Conservation (phyloP, 768 basidiomycete species). For the Naganishia onofrii region DNA sequence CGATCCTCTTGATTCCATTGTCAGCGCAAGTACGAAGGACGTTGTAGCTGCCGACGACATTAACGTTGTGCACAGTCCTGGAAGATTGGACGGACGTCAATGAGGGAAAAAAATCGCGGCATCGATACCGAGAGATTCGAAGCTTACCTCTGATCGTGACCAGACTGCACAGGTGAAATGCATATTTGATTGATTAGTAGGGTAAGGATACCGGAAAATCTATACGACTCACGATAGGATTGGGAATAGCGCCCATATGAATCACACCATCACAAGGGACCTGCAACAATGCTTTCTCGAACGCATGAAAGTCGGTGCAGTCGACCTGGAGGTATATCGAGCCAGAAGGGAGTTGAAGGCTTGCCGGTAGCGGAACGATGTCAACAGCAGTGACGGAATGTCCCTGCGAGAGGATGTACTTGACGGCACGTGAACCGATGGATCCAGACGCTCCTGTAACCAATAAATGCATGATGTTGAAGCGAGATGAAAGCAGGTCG, state of each 20-base stretch:
- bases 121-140: not conserved
- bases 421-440: not conserved
- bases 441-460: not conserved
- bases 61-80: conserved; percentile 40
- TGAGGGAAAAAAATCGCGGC: not conserved
- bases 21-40: conserved; percentile 40
- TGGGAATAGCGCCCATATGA: conserved; percentile 44
- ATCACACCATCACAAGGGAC: conserved; percentile 40
- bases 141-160: not conserved
- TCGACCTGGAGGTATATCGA: conserved; percentile 10
- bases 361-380: conserved; percentile 31
- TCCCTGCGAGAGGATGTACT: conserved; percentile 12
- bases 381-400: conserved; percentile 40
- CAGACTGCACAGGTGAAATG: not conserved
- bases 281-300: conserved; percentile 18
- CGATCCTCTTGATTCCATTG: conserved; percentile 40
- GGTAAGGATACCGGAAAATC: not conserved
- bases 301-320: conserved; percentile 29
- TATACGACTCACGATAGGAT: conserved; percentile 25
- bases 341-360: conserved; percentile 1
- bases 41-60: conserved; percentile 41
- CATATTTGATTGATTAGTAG: not conserved
- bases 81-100: not conserved
- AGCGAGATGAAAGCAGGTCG: too few relatives aligned
- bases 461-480: not conserved